Conservation (phyloP, 129 eudicot species). For the Flaveria trinervia region DNA sequence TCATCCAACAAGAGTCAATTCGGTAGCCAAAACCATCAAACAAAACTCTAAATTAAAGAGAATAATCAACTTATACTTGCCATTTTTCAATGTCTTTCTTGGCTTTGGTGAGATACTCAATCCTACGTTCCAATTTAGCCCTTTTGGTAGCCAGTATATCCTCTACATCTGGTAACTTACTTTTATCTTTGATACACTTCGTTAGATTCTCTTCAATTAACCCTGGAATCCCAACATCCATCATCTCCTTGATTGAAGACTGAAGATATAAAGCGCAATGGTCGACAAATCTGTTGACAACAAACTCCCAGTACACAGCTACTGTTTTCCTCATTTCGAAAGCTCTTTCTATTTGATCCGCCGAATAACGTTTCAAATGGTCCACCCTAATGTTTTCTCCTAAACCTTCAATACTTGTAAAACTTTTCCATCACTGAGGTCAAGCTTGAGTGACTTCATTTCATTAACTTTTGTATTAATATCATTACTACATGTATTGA, state of each 20-base stretch:
- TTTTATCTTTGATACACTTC: not conserved
- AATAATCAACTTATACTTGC: not conserved
- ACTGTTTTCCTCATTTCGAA: not conserved
- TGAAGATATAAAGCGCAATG: not conserved
- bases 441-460: not conserved
- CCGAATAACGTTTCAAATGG: not conserved
- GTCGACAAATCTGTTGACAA: conserved; percentile 8
- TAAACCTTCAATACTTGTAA: conserved; percentile 2
- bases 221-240: not conserved
- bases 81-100: conserved; percentile 4
- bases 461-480: not conserved
- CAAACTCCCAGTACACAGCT: conserved; percentile 18
- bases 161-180: conserved; percentile 8
- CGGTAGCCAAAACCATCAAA: conserved; percentile 2
- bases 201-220: not conserved
- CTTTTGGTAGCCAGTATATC: not conserved
- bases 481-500: not conserved
- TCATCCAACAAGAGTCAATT: not conserved
- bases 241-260: conserved; percentile 12
- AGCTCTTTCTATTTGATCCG: not conserved
- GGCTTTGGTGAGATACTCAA: not conserved
- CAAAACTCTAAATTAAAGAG: not conserved
- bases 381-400: not conserved
- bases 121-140: not conserved
- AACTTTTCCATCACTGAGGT: not conserved